Conservation (phyloP, 768 basidiomycete species). For the Termitomyces sp. region DNA sequence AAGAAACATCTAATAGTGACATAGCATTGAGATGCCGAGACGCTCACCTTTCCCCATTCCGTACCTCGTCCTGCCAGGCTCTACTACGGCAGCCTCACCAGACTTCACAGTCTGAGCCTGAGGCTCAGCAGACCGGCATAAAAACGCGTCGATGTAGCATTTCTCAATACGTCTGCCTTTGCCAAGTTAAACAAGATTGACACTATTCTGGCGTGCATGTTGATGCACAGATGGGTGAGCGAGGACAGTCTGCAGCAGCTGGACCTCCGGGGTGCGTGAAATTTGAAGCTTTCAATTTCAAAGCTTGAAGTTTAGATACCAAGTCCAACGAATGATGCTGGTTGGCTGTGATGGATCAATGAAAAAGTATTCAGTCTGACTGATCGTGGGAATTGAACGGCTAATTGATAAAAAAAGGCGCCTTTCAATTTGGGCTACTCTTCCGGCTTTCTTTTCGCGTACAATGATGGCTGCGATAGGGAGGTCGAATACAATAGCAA, state of each 20-base stretch:
- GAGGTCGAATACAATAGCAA: background rate
- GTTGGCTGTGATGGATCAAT: no score
- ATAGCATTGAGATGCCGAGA: background rate
- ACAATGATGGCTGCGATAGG: background rate
- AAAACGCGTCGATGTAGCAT: conserved; percentile 64
- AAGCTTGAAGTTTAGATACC: no score
- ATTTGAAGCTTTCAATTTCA: conserved; percentile 26
- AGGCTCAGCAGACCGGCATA: conserved; percentile 22
- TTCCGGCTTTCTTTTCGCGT: background rate
- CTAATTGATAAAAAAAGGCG: no score
- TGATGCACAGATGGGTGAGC: conserved; percentile 79
- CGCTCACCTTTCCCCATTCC: conserved; percentile 83
- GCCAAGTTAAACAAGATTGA: conserved; percentile 57
- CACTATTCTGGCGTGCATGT: conserved; percentile 64
- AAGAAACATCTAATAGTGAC: conserved; percentile 2
- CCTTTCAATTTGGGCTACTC: no score
- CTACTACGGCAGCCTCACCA: conserved; percentile 55
- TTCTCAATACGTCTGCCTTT: conserved; percentile 74
- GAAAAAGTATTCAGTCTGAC: no score
- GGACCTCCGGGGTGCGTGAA: conserved; percentile 18
- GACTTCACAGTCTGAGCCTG: background rate
- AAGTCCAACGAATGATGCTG: no score
- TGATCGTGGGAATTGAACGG: no score
- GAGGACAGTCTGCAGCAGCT: conserved; percentile 39
- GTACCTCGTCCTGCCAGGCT: conserved; percentile 72